Base-by-base conservation (phyloP, 2,329 filamentous ascomycete genomes). In the Pyrenophora teres region DNA sequence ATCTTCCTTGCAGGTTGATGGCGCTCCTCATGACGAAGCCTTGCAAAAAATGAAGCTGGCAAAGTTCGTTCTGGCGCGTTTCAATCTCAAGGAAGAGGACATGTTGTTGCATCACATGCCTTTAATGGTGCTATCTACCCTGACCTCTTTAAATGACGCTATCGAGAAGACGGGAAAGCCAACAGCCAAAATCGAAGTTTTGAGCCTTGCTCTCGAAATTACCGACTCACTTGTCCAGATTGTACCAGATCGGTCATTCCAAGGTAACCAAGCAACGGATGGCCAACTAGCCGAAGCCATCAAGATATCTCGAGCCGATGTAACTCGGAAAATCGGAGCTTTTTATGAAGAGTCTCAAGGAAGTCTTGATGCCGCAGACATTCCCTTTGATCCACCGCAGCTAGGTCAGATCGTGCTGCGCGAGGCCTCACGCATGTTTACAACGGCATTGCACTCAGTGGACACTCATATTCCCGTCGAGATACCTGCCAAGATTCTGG, bases 21-120 rank as follows among this genome's bases (percentile, higher is more conserved):
- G 83, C n/a, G 76, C 68, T 27, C 66, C 68, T 30, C 63, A 70
- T 3, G 74, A 77, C 4, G 80, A 84, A 49, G 75, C 75, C 13
- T 47, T 83, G 55, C 82, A 83, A 48, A 87, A 88, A 55, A 78
- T 97, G 46, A 82, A 84, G 16, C 79, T 97, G 36, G 86, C 92
- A 46, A 84, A 83, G 55, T 99, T 97, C 72, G 87, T 97, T 47
- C 77, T 97, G 57, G 77, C 83, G 4, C 88, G 93, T 62, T 99
- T 99, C 80, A 97, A 97, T 71, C 83, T 97, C 42, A 85, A 87
- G 46, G 94, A 99, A 74, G 94, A 97, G 72, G 95, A 99, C 68
- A 97, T 99, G 93, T 75, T 96, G 13, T 84, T 89, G 2, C 78
- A 90, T 18, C 93, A 97, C 74, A 88, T 92, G 25, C 93, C 93